phyloP scores from a whole-genome alignment of 306 rosid genomes.

The Rosa chinensis region DNA sequence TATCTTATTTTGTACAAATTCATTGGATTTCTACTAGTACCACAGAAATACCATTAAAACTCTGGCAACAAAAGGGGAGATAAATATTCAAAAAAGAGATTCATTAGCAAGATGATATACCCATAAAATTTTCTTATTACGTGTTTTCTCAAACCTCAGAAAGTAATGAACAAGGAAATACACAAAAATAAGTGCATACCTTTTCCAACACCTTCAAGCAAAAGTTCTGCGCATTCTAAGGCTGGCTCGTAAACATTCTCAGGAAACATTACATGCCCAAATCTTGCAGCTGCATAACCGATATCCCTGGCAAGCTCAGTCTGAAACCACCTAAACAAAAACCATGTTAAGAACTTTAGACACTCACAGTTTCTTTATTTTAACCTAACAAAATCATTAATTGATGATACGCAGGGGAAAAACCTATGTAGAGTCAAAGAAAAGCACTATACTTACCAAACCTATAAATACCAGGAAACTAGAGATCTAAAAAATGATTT shows the following conservation, averaged over 20 bases:
- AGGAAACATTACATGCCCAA: conserved; percentile 98
- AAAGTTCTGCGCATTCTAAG: conserved; percentile 82
- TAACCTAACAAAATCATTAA: background rate
- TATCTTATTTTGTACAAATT: conserved; percentile 15
- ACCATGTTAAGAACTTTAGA: conserved; percentile 52
- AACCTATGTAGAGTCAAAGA: background rate
- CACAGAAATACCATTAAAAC: conserved; percentile 3
- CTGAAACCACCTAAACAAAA: conserved; percentile 83
- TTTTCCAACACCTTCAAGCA: conserved; percentile 91
- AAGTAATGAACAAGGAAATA: background rate
- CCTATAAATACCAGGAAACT: background rate
- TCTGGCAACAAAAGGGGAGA: conserved; percentile 14
- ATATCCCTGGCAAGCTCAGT: conserved; percentile 93
- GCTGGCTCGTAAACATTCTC: conserved; percentile 96
- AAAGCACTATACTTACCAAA: background rate
- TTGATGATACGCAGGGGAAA: background rate
- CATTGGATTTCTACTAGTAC: conserved; percentile 12
- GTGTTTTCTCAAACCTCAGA: background rate
- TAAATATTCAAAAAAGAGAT: conserved; percentile 15
- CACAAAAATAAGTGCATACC: conserved; percentile 35
- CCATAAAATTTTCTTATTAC: background rate
- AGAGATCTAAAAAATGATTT: background rate
- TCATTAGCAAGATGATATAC: conserved; percentile 11
- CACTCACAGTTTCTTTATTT: conserved; percentile 9
- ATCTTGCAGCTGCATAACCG: conserved; percentile 92